Conservation (phyloP, 371 early-diverging fungal genomes). For the Mortierella sp. region DNA sequence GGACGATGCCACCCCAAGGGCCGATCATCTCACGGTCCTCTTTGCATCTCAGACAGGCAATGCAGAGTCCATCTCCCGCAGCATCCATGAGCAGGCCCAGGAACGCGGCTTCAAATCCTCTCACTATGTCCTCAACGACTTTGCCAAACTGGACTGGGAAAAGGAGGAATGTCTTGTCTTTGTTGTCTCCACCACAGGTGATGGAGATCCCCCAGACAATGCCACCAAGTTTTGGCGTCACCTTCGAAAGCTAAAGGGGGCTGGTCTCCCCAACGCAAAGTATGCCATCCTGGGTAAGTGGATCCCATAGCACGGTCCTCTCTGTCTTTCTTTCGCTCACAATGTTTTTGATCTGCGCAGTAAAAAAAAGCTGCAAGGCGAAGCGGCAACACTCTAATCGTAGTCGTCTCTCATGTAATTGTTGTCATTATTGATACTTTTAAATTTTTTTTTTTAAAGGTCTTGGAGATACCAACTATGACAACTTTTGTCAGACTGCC, state of each 20-base stretch:
- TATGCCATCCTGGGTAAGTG: constrained; percentile 65
- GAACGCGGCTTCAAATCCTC: constrained; percentile 73
- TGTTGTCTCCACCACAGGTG: constrained; percentile 93
- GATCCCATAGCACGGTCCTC: background rate
- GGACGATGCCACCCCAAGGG: constrained; percentile 22
- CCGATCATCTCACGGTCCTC: constrained; percentile 61
- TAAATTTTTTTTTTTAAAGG: constrained; percentile 53
- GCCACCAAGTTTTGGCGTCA: constrained; percentile 88
- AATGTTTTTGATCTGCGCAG: constrained; percentile 3
- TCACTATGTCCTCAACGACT: constrained; percentile 77
- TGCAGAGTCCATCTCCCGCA: constrained; percentile 92
- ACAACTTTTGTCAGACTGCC: constrained; percentile 88
- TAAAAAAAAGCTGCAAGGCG: background rate
- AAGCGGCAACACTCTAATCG: background rate
- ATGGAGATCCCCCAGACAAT: constrained; percentile 97
- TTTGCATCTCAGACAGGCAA: constrained; percentile 96
- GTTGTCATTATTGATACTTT: background rate
- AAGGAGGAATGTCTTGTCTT: constrained; percentile 73
- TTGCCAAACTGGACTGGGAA: constrained; percentile 66
- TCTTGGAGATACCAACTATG: constrained; percentile 94
- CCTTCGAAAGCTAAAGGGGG: constrained; percentile 71
- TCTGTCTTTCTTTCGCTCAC: background rate
- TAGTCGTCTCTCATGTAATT: background rate
- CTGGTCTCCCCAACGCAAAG: constrained; percentile 59
- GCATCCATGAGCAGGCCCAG: constrained; percentile 78